phyloP scores from a whole-genome alignment of 2,329 filamentous ascomycete genomes.

The Neophaeococcomyces aloes region DNA sequence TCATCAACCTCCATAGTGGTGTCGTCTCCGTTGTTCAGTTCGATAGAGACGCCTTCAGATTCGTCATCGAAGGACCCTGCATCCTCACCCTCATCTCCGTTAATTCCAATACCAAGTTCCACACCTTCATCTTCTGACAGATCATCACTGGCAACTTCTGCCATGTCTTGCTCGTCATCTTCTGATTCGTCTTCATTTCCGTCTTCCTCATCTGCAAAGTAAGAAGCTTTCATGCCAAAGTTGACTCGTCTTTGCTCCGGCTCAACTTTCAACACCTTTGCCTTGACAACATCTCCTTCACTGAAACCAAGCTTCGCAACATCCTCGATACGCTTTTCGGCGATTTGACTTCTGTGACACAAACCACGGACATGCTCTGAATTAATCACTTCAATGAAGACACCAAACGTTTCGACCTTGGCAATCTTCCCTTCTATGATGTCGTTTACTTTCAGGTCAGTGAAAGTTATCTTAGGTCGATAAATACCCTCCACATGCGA shows the following conservation, averaged over 20 bases:
- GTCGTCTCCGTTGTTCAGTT: slow-evolving; percentile 38
- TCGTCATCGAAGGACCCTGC: slow-evolving; percentile 27
- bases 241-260: slow-evolving; percentile 65
- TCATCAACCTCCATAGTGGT: slow-evolving; percentile 34
- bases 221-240: slow-evolving; percentile 85
- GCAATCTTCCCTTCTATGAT: slow-evolving; percentile 80
- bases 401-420: slow-evolving; percentile 90
- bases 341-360: slow-evolving; percentile 86
- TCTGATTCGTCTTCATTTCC: slow-evolving; percentile 31
- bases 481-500: slow-evolving; percentile 75
- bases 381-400: slow-evolving; percentile 82
- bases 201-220: slow-evolving; percentile 58
- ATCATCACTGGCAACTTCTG: slow-evolving; percentile 28
- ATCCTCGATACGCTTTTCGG: slow-evolving; percentile 69
- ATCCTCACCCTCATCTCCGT: slow-evolving; percentile 39
- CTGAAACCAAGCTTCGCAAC: slow-evolving; percentile 72
- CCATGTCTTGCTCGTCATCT: background rate
- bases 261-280: slow-evolving; percentile 72
- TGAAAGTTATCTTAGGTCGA: slow-evolving; percentile 58
- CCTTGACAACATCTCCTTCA: slow-evolving; percentile 88
- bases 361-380: slow-evolving; percentile 84
- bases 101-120: slow-evolving; percentile 24
- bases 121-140: slow-evolving; percentile 26
- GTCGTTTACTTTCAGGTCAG: slow-evolving; percentile 69
- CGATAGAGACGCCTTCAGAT: slow-evolving; percentile 25